Percentiles rank a stretch among this genome's conserved stretches.
Evolutionary conservation across 75 land plant species (phyloP).

Genomic region (Cryptomeria japonica): DNA sequence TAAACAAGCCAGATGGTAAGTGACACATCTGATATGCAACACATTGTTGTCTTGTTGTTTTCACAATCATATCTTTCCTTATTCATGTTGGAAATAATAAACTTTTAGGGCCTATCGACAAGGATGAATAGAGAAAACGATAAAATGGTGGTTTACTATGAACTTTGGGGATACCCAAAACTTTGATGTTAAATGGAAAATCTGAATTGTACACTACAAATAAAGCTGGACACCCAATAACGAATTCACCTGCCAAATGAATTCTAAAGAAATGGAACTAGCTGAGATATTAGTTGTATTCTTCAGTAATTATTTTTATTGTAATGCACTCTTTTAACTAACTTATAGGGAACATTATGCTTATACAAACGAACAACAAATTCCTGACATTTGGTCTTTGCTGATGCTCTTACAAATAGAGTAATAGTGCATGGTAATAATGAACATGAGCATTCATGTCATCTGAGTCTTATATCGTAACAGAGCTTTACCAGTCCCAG

Average conservation of each 20-base stretch:
- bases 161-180: background rate
- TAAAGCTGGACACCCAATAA: background rate
- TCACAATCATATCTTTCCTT: background rate
- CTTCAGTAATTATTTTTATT: background rate
- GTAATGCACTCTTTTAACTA: background rate
- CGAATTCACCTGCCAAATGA: background rate
- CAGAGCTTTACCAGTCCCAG: background rate
- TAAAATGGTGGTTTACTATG: background rate
- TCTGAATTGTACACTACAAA: background rate
- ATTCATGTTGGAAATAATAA: background rate
- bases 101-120: background rate
- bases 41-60: background rate
- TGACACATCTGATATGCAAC: background rate
- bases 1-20: slow-evolving; percentile 99
- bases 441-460: background rate
- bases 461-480: background rate
- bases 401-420: background rate
- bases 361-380: background rate
- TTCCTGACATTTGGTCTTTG: background rate
- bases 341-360: background rate
- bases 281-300: background rate
- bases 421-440: background rate
- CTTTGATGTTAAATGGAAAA: background rate
- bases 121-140: background rate
- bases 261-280: background rate